Conservation (phyloP, 305 asterid species). For the Salvia sclarea region DNA sequence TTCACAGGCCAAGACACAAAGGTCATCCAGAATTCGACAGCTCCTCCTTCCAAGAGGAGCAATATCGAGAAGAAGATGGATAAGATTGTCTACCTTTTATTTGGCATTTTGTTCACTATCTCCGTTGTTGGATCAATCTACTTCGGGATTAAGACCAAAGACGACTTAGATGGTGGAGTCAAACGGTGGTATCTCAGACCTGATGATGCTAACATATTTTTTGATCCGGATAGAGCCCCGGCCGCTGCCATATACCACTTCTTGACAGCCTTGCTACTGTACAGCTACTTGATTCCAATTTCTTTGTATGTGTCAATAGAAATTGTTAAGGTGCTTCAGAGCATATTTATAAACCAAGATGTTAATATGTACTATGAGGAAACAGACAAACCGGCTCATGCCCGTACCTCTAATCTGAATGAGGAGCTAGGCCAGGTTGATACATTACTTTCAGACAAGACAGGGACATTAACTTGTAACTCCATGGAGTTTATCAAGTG, state of each 20-base stretch:
- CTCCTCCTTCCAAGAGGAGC: slow-evolving; percentile 95
- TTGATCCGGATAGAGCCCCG: slow-evolving; percentile 73
- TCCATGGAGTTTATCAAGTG: slow-evolving; percentile 97
- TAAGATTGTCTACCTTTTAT: slow-evolving; percentile 69
- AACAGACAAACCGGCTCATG: slow-evolving; percentile 83
- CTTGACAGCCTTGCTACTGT: slow-evolving; percentile 79
- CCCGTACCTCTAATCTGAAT: slow-evolving; percentile 89
- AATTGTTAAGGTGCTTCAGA: slow-evolving; percentile 91
- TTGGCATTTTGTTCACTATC: slow-evolving; percentile 64
- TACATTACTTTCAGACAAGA: slow-evolving; percentile 91
- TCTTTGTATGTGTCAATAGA: slow-evolving; percentile 92
- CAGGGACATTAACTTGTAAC: slow-evolving; percentile 93
- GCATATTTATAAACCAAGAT: slow-evolving; percentile 85
- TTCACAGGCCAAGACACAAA: slow-evolving; percentile 96
- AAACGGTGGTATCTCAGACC: slow-evolving; percentile 86
- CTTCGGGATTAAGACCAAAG: slow-evolving; percentile 70
- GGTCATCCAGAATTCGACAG: slow-evolving; percentile 90
- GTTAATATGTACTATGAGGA: slow-evolving; percentile 90
- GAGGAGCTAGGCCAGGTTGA: slow-evolving; percentile 97
- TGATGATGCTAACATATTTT: slow-evolving; percentile 53
- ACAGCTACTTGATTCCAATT: slow-evolving; percentile 86
- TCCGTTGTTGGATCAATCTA: slow-evolving; percentile 71
- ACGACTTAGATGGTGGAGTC: slow-evolving; percentile 50
- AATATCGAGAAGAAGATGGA: slow-evolving; percentile 87
- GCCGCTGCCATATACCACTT: slow-evolving; percentile 76